Evolutionary conservation across 164 flowering plant species (phyloP), one percentile per base, ranked within the genome.

Genomic region (Nymphaea thermarum): DNA sequence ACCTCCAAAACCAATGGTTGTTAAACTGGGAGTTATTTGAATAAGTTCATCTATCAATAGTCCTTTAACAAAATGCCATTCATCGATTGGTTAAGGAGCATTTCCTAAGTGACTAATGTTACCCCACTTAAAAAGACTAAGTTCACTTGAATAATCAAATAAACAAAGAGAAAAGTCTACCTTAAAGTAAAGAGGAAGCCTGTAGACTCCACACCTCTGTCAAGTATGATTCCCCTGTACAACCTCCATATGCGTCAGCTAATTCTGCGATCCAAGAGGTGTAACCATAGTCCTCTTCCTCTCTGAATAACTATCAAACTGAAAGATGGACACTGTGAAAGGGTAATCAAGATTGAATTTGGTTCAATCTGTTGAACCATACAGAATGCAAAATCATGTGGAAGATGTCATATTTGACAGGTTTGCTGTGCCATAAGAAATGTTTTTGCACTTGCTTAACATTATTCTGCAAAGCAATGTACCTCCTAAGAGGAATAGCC

Each of bases 351-450:
- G 57, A 57, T 72, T 66, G 65, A 15, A 73, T 60, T 44, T 73
- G 75, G 65, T 65, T 69, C 53, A 73, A 66, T 63, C 76, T 73
- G 44, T 59, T 73, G 44, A 66, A 66, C 76, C 72, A 73, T 65
- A 70, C 66, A 15, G 76, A 73, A 63, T 73, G 76, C 45, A 73
- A 60, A 69, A 73, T 73, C 76, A 73, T 73, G 63, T 70, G 66
- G 59, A 73, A 73, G 55, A 73, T 7, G 10, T 73, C 76, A 65
- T 73, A 73, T 66, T 60, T 73, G 10, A 69, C 62, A 16, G 76
- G 72, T 66, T 63, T 66, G 65, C 36, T n/a, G 62, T 73, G 70
- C 75, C 75, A 72, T 43, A 72, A 42, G 59, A 72, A 72, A 72
- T 72, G 75, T 67, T 68, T 67, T 42, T 65, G 75, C 75, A 73